Base-by-base conservation (phyloP, 495 filamentous ascomycete genomes). In the Chaetomium cochliodes region DNA sequence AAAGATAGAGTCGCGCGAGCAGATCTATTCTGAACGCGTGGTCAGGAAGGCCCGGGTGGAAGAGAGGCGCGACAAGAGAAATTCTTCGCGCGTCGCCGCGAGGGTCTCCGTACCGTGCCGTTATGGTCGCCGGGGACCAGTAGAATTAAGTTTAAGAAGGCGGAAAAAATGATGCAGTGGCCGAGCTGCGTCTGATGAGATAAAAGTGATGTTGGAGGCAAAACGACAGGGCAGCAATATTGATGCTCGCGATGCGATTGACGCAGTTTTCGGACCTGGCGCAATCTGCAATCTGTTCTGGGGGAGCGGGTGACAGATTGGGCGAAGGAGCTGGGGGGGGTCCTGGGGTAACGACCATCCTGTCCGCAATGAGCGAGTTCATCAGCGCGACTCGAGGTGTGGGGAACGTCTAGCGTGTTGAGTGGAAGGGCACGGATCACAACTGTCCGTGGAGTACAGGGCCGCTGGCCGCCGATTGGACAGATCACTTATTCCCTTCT, bases 61-160 rank as follows among this genome's bases (percentile, higher is more conserved):
- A 58, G 28, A 26, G 63, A 54, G 52, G 59, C 66, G 66, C 66
- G 55, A 65, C 62, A 46, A 65, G 63, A 47, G 65, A 75, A 75
- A 69, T 69, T 37, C 69, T 73, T 74, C 73, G 71, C 73, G 71
- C 71, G 73, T 64, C 64, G 54, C 62, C 52, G 62, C 66, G 65
- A 60, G 57, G 57, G 57, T 51, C 46, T 59, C 58, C 26, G 62
- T 39, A 41, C 51, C 49, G 51, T 16, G 58, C 49, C 39, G 39
- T 41, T 37, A 3, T 37, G 39, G 30, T 55, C 44, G 28, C 52
- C 30, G 26, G 8, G 44, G 15, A 55, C 60, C 58, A 51, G 47
- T 54, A 33, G 16, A 33, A 26, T 41, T 37, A 58, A 16, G 23
- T n/a, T n/a, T n/a, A n/a, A 23, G 18, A 23, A 41, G 9, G 23